Percentiles rank a stretch among this genome's conserved stretches.
phyloP scores from a whole-genome alignment of 768 basidiomycete genomes.

The Ramaria sp. region DNA sequence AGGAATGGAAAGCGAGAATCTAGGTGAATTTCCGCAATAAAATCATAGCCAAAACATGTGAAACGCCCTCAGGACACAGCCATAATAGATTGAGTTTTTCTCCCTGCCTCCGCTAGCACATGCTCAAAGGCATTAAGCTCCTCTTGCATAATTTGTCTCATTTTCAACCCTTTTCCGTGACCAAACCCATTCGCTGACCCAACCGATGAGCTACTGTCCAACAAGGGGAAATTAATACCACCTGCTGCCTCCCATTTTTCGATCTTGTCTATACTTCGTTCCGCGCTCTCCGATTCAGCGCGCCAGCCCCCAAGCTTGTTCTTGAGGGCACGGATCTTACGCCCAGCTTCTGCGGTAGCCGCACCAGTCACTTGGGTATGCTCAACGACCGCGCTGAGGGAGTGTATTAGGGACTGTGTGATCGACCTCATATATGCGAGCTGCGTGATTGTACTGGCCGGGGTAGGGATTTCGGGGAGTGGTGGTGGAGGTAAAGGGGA shows the following conservation, averaged over 20 bases:
- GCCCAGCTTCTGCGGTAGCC: slow-evolving; percentile 73
- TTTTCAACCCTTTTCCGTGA: slow-evolving; percentile 25
- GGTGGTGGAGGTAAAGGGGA: slow-evolving; percentile 39
- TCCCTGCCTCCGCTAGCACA: slow-evolving; percentile 59
- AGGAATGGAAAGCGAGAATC: slow-evolving; percentile 1
- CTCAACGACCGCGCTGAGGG: slow-evolving; percentile 70
- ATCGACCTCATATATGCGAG: slow-evolving; percentile 60
- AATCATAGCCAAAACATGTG: neutral
- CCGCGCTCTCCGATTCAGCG: slow-evolving; percentile 76
- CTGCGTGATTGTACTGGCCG: slow-evolving; percentile 50
- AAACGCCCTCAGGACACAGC: slow-evolving; percentile 36
- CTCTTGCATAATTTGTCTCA: slow-evolving; percentile 61
- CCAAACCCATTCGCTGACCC: slow-evolving; percentile 21
- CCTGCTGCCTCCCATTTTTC: slow-evolving; percentile 62
- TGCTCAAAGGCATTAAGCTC: slow-evolving; percentile 66
- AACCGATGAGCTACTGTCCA: slow-evolving; percentile 17
- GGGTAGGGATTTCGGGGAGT: slow-evolving; percentile 39
- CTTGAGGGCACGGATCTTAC: slow-evolving; percentile 77
- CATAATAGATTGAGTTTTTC: slow-evolving; percentile 76
- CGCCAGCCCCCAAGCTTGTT: slow-evolving; percentile 76
- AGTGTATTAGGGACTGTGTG: slow-evolving; percentile 64
- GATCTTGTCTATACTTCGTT: slow-evolving; percentile 62
- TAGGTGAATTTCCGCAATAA: slow-evolving; percentile 1
- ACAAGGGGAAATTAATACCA: neutral
- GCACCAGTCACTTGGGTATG: slow-evolving; percentile 84